A percentile compares a stretch with the other conserved stretches of the same genome.
Conservation (phyloP, 139 green algal species). For the Haematococcus sp. region DNA sequence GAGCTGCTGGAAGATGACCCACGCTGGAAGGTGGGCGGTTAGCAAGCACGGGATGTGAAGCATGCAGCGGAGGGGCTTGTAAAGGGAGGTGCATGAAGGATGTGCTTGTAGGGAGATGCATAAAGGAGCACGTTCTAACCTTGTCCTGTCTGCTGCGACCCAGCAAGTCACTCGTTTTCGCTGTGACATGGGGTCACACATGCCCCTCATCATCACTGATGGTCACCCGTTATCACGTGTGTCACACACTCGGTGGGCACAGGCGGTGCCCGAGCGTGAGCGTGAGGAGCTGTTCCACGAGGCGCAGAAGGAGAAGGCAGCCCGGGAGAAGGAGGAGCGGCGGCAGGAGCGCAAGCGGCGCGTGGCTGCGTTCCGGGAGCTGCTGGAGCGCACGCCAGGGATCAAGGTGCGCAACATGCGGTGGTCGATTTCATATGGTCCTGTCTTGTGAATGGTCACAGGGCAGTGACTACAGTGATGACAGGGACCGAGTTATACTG, state of each 20-base stretch:
- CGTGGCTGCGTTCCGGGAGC: conserved; percentile 47
- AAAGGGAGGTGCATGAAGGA: neutral
- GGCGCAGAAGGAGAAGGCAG: conserved; percentile 35
- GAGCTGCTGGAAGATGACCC: conserved; percentile 58
- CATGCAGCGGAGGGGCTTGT: neutral
- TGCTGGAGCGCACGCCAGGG: conserved; percentile 30
- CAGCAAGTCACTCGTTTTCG: too few species aligned
- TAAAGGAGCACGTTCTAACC: too few species aligned
- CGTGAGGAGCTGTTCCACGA: conserved; percentile 53
- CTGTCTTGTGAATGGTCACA: too few species aligned
- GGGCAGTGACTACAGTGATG: too few species aligned
- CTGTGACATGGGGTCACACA: too few species aligned
- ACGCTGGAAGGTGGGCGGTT: conserved; percentile 48
- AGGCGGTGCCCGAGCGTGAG: conserved; percentile 36
- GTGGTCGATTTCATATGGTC: too few species aligned
- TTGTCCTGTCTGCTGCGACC: too few species aligned
- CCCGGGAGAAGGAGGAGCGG: conserved; percentile 50
- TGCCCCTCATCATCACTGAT: too few species aligned
- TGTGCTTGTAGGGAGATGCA: too few species aligned
- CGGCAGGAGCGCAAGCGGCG: conserved; percentile 41
- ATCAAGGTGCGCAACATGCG: conserved; percentile 34
- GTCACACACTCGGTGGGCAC: neutral
- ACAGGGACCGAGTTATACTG: neutral
- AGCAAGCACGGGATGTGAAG: too few species aligned
- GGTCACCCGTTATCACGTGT: neutral